Evolutionary conservation across 345 rosid genomes (phyloP).

Genomic region (Mallotus nudiflorus): DNA sequence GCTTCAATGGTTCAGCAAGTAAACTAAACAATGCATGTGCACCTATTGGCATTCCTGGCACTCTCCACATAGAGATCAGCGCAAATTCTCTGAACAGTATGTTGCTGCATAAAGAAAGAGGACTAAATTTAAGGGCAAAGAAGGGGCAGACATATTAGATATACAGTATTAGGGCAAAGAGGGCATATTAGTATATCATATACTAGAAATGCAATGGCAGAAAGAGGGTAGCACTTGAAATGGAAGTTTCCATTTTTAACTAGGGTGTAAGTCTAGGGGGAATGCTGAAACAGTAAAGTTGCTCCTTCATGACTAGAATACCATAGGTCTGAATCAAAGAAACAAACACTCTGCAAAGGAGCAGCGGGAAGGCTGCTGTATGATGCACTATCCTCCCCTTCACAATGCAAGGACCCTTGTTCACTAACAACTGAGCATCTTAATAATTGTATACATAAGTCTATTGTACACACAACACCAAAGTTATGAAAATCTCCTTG

Average conservation of each 20-base stretch:
- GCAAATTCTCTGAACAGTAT: conserved; percentile 93
- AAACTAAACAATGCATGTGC: conserved; percentile 86
- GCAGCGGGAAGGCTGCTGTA: not conserved
- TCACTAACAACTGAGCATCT: not conserved
- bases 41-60: conserved; percentile 94
- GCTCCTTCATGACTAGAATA: too few species aligned
- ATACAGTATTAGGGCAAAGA: not conserved
- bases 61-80: conserved; percentile 97
- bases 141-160: not conserved
- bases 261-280: not conserved
- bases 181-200: too few species aligned
- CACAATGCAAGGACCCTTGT: not conserved
- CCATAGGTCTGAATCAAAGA: not conserved
- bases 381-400: not conserved
- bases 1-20: conserved; percentile 98
- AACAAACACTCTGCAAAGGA: not conserved
- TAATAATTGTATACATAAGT: not conserved
- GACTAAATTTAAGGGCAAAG: not conserved
- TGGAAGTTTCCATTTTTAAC: not conserved
- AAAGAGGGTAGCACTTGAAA: not conserved
- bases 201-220: too few species aligned
- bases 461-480: not conserved
- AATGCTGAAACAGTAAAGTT: not conserved
- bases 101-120: conserved; percentile 55
- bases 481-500: not conserved